A percentile compares a stretch with the other conserved stretches of the same genome.
These are phyloP conservation scores for Marsdenia floribunda DNA, from an alignment of 257 asterid species.

Conservation along the genomic window DNA sequence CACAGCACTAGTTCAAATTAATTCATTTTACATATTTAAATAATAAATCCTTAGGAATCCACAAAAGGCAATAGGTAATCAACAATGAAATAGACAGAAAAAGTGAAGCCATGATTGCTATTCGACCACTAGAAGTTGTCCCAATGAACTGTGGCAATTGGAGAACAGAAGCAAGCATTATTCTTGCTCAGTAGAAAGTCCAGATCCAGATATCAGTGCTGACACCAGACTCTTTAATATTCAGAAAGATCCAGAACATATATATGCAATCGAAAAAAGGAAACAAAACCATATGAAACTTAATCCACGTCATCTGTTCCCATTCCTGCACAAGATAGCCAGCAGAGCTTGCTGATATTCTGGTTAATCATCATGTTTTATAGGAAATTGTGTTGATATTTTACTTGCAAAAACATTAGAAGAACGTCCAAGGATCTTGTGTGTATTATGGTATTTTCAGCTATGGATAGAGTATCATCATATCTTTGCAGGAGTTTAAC, in stretches of 20 bases:
- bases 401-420: neutral
- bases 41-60: neutral
- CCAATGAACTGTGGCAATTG: constrained; percentile 23
- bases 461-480: no score
- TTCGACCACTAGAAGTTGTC: constrained; percentile 15
- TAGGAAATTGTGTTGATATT: no score
- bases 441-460: no score
- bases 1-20: no score
- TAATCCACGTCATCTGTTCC: neutral
- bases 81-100: constrained; percentile 30
- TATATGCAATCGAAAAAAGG: neutral
- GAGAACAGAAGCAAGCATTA: constrained; percentile 49
- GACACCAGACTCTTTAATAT: constrained; percentile 36
- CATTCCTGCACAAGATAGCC: neutral
- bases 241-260: neutral
- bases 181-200: constrained; percentile 47
- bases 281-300: neutral
- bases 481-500: no score
- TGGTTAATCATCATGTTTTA: no score
- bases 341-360: no score
- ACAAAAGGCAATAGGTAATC: constrained; percentile 33
- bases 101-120: constrained; percentile 37
- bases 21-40: no score
- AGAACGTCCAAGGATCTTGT: neutral
- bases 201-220: constrained; percentile 38